Percentiles rank a stretch among this genome's conserved stretches.
These are phyloP conservation scores for Halophytophthora polymorphica DNA, from an alignment of 352 stramenopile genomes.

Conservation along the genomic window DNA sequence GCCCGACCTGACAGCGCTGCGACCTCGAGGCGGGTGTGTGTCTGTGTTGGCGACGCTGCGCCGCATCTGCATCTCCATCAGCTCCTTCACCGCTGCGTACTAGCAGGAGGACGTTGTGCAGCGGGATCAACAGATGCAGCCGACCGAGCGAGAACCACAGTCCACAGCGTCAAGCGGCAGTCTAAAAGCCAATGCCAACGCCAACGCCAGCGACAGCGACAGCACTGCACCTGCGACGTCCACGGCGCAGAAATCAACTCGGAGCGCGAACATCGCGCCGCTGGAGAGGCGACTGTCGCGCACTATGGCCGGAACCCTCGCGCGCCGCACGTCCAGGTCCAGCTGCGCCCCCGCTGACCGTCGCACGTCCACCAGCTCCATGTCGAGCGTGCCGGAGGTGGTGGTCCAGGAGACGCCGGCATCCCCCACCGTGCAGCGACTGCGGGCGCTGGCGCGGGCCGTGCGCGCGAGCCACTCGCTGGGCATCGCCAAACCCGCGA, in stretches of 20 bases:
- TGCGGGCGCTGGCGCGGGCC: slow-evolving; percentile 47
- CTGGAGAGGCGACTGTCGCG: slow-evolving; percentile 12
- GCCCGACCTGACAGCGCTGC: too few relatives aligned
- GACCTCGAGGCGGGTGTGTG: too few relatives aligned
- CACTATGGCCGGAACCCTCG: slow-evolving; percentile 1
- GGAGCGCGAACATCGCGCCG: slow-evolving; percentile 15
- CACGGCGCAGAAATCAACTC: slow-evolving; percentile 1
- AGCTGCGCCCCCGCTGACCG: slow-evolving; percentile 8
- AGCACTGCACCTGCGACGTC: too few relatives aligned
- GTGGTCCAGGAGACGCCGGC: slow-evolving; percentile 16
- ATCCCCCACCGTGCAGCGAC: slow-evolving; percentile 36
- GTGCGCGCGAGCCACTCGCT: slow-evolving; percentile 55
- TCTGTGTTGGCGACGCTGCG: too few relatives aligned
- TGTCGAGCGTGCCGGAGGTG: slow-evolving; percentile 13
- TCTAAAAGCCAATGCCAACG: not conserved
- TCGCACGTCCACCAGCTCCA: slow-evolving; percentile 7
- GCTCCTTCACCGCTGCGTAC: too few relatives aligned
- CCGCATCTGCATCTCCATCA: too few relatives aligned
- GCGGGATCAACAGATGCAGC: too few relatives aligned
- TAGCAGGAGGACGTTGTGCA: too few relatives aligned
- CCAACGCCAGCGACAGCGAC: too few relatives aligned
- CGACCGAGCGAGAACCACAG: too few relatives aligned
- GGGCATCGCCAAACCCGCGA: slow-evolving; percentile 24
- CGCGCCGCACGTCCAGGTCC: slow-evolving; percentile 9
- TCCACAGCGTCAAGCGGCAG: too few relatives aligned